phyloP scores from a whole-genome alignment of 2,329 filamentous ascomycete species.

The Xylaria sp. region DNA sequence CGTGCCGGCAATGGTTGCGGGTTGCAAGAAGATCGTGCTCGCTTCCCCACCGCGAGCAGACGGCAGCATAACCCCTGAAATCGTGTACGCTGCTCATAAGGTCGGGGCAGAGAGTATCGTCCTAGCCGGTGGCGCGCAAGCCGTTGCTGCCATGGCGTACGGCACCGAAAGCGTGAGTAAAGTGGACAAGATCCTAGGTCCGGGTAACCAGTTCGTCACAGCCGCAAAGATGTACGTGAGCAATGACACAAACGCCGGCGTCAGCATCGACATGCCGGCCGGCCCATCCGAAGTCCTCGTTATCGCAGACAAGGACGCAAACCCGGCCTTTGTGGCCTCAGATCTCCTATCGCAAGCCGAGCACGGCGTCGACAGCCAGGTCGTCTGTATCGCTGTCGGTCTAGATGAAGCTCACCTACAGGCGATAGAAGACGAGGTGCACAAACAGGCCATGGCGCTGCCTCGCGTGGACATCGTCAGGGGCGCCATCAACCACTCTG shows the following conservation, averaged over 20 bases:
- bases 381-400: slow-evolving; percentile 87
- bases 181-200: slow-evolving; percentile 98
- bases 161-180: slow-evolving; percentile 94
- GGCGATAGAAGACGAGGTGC: slow-evolving; percentile 91
- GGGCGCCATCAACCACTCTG: slow-evolving; percentile 88
- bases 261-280: slow-evolving; percentile 98
- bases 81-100: slow-evolving; percentile 97
- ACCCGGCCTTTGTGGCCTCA: slow-evolving; percentile 94
- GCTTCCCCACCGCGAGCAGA: slow-evolving; percentile 91
- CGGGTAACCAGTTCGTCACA: slow-evolving; percentile 98
- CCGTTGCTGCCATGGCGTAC: slow-evolving; percentile 96
- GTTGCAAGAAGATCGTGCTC: slow-evolving; percentile 93
- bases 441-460: slow-evolving; percentile 85
- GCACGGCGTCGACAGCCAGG: slow-evolving; percentile 95
- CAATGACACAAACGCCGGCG: slow-evolving; percentile 95
- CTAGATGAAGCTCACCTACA: slow-evolving; percentile 76
- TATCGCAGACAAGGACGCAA: slow-evolving; percentile 85
- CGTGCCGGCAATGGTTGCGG: slow-evolving; percentile 96
- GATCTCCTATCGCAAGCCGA: slow-evolving; percentile 96
- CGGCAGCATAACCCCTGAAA: slow-evolving; percentile 92
- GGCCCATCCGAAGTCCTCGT: slow-evolving; percentile 98
- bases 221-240: slow-evolving; percentile 98
- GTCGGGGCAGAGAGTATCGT: slow-evolving; percentile 96
- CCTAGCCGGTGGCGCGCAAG: slow-evolving; percentile 93
- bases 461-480: slow-evolving; percentile 93